Evolutionary conservation across 2,329 filamentous ascomycete species (phyloP).

Genomic region (Grosmannia huntii): DNA sequence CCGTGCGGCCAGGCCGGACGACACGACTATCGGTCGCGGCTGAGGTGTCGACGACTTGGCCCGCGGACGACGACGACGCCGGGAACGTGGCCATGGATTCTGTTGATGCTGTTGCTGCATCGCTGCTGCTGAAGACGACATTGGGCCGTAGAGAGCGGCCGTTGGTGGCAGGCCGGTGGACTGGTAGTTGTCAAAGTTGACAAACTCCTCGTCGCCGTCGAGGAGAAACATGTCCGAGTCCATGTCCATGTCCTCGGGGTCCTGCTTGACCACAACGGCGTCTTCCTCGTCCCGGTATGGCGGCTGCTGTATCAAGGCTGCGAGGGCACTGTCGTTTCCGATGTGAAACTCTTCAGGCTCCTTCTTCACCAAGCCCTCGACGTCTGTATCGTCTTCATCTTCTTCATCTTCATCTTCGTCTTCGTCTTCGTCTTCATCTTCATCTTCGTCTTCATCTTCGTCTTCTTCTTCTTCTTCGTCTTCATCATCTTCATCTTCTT

Average conservation of each 20-base stretch:
- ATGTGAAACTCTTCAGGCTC: neutral
- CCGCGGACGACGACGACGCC: neutral
- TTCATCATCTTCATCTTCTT: neutral
- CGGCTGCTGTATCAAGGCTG: neutral
- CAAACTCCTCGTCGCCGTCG: neutral
- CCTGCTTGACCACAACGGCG: neutral
- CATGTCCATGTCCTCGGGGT: neutral
- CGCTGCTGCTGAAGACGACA: neutral
- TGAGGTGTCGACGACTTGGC: too few species aligned
- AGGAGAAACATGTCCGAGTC: neutral
- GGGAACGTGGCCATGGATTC: neutral
- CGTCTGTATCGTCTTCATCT: neutral
- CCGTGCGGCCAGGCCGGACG: neutral
- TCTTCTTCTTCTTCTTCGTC: neutral
- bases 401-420: neutral
- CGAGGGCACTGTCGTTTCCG: neutral
- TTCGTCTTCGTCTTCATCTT: neutral
- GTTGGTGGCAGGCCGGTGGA: neutral
- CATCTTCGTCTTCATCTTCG: neutral
- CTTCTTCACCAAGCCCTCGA: neutral
- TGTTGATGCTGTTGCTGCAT: neutral
- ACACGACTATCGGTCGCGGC: neutral
- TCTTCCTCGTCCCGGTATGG: neutral
- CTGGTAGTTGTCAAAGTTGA: too few species aligned
- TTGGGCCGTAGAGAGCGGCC: neutral